A percentile compares a stretch with the other conserved stretches of the same genome.
Conservation (phyloP, 768 basidiomycete genomes). For the Suillus subaureus region DNA sequence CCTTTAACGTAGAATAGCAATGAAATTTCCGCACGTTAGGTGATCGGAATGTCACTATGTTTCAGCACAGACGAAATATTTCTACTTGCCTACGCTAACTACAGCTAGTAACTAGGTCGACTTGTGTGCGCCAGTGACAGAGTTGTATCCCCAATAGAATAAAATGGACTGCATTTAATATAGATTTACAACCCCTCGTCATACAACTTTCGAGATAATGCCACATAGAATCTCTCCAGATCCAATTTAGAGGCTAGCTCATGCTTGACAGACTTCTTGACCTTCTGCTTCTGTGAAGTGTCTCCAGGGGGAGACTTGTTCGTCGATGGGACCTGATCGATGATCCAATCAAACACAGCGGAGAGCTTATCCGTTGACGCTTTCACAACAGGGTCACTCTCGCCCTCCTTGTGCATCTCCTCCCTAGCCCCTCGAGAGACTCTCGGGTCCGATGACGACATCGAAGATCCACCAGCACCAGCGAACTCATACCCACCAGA, state of each 20-base stretch:
- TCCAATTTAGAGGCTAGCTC: constrained; percentile 71
- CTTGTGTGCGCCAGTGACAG: neutral
- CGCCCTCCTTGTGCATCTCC: constrained; percentile 30
- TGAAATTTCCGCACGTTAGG: constrained; percentile 4
- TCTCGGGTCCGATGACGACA: constrained; percentile 9
- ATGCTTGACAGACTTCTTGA: constrained; percentile 35
- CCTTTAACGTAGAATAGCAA: constrained; percentile 3
- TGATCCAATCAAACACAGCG: constrained; percentile 77
- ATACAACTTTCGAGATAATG: constrained; percentile 85
- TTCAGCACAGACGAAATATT: neutral
- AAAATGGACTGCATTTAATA: constrained; percentile 20
- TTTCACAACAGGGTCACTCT: constrained; percentile 59
- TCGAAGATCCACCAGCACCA: constrained; percentile 17
- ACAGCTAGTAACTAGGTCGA: neutral
- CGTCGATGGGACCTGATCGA: constrained; percentile 62
- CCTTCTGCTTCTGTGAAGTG: constrained; percentile 23
- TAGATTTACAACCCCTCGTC: constrained; percentile 77
- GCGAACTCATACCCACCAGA: constrained; percentile 36
- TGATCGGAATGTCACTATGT: constrained; percentile 1
- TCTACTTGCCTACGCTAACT: neutral
- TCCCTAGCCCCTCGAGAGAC: constrained; percentile 17
- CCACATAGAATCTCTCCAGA: constrained; percentile 88
- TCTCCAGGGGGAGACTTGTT: constrained; percentile 18
- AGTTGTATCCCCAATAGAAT: constrained; percentile 2
- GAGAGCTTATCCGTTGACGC: constrained; percentile 73